Conservation (phyloP, 2,329 filamentous ascomycete genomes). For the Bipolaris cookei region DNA sequence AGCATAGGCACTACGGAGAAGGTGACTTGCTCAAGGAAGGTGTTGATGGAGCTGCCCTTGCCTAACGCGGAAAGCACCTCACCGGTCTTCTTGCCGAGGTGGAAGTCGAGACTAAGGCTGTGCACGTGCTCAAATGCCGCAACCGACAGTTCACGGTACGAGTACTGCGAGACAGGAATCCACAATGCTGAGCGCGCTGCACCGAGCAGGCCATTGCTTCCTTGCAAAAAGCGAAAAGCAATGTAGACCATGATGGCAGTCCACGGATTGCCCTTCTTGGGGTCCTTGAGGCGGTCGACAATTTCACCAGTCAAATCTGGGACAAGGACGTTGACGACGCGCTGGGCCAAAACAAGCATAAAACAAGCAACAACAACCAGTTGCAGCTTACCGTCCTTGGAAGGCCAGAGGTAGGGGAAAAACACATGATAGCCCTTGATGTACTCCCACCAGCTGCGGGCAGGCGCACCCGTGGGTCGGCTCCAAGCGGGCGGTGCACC, state of each 20-base stretch:
- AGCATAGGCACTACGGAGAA: constrained; percentile 97
- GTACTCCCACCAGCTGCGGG: constrained; percentile 96
- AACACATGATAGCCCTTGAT: constrained; percentile 89
- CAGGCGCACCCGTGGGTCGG: constrained; percentile 82
- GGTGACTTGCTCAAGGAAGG: constrained; percentile 93
- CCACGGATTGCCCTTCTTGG: constrained; percentile 68
- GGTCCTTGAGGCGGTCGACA: constrained; percentile 72
- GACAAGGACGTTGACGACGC: constrained; percentile 84
- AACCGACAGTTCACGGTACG: constrained; percentile 90
- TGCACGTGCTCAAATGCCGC: constrained; percentile 98
- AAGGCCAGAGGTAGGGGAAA: constrained; percentile 96
- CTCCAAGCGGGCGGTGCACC: constrained; percentile 82
- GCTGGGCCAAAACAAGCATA: constrained; percentile 76
- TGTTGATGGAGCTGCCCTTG: constrained; percentile 95
- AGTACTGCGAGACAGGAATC: constrained; percentile 97
- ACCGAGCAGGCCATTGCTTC: constrained; percentile 84
- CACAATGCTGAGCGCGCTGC: constrained; percentile 83
- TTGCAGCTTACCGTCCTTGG: constrained; percentile 76
- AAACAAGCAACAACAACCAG: constrained; percentile 83
- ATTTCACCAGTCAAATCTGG: constrained; percentile 81
- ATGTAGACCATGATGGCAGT: constrained; percentile 77
- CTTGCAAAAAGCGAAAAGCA: constrained; percentile 80
- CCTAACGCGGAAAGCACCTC: constrained; percentile 95
- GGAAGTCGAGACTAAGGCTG: constrained; percentile 91
- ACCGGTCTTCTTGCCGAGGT: constrained; percentile 93